phyloP scores from a whole-genome alignment of 768 basidiomycete species.

The Boletus sp. region DNA sequence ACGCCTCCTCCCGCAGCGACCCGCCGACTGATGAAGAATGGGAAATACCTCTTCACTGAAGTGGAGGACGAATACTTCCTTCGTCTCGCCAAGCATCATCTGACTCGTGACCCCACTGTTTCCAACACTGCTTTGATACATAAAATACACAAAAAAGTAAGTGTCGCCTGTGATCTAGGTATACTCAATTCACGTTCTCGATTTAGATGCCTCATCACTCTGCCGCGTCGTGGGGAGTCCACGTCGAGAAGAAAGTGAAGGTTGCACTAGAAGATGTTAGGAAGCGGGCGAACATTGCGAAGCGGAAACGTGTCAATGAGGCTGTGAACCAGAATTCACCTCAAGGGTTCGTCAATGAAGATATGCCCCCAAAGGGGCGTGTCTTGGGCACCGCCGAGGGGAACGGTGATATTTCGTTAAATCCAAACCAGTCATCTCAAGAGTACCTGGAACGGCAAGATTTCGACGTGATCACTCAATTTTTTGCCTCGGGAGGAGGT shows the following conservation, averaged over 20 bases:
- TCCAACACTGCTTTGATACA: slow-evolving; percentile 36
- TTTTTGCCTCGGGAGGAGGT: slow-evolving; percentile 52
- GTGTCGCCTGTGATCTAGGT: not conserved
- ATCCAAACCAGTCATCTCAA: not conserved
- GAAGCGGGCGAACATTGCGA: slow-evolving; percentile 50
- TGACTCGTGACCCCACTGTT: slow-evolving; percentile 47
- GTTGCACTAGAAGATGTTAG: slow-evolving; percentile 44
- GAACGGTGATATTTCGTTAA: not conserved
- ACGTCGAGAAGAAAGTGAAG: slow-evolving; percentile 32
- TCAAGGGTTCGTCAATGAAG: not conserved
- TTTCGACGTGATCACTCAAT: slow-evolving; percentile 49
- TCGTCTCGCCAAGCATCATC: slow-evolving; percentile 42
- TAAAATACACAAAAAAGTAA: slow-evolving; percentile 47
- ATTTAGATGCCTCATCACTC: slow-evolving; percentile 61
- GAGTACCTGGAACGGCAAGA: slow-evolving; percentile 35
- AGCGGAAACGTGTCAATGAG: slow-evolving; percentile 37
- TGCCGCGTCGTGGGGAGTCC: slow-evolving; percentile 46
- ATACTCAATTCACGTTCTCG: not conserved
- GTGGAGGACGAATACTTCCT: slow-evolving; percentile 49
- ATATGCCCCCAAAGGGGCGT: not conserved
- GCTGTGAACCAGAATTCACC: not conserved
- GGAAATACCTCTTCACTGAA: slow-evolving; percentile 45
- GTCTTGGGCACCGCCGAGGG: not conserved
- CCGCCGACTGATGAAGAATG: slow-evolving; percentile 25
- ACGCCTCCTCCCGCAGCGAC: slow-evolving; percentile 42